phyloP scores from a whole-genome alignment of 805 yeast genomes.

The Pichia nanzhaoensis region DNA sequence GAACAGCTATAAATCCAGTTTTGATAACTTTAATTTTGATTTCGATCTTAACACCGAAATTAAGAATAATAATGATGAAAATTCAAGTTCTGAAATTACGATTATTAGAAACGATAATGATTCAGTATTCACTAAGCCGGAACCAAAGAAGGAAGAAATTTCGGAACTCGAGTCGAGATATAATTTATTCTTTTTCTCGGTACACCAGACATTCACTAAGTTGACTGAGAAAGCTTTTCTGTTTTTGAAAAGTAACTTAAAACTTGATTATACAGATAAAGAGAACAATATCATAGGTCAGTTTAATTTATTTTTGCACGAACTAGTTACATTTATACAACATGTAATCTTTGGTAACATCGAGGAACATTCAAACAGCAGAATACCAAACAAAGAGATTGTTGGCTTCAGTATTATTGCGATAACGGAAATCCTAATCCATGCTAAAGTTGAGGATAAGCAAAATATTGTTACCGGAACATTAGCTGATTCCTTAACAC shows the following conservation, averaged over 20 bases:
- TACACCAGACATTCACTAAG: background rate
- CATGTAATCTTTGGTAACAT: constrained; percentile 11
- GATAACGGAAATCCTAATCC: constrained; percentile 48
- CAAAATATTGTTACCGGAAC: constrained; percentile 45
- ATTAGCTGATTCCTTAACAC: constrained; percentile 51
- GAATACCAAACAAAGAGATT: constrained; percentile 52
- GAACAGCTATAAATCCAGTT: constrained; percentile 12
- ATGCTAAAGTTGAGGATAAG: constrained; percentile 60
- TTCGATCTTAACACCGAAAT: constrained; percentile 3
- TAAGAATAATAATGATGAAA: background rate
- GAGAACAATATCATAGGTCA: background rate
- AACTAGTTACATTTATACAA: background rate
- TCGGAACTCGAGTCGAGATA: constrained; percentile 2
- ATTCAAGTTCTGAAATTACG: constrained; percentile 1
- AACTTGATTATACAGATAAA: background rate
- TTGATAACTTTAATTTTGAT: constrained; percentile 15
- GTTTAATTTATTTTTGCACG: background rate
- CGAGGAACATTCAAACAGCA: constrained; percentile 48
- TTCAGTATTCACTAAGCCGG: background rate
- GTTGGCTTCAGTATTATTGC: constrained; percentile 60
- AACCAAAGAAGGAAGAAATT: background rate
- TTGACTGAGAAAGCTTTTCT: background rate
- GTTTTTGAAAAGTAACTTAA: background rate
- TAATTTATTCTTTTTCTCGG: background rate
- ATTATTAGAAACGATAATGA: constrained; percentile 2